These are phyloP conservation scores for Solanum raphanifolium DNA, from an alignment of 257 asterid genomes.

Conservation along the genomic window DNA sequence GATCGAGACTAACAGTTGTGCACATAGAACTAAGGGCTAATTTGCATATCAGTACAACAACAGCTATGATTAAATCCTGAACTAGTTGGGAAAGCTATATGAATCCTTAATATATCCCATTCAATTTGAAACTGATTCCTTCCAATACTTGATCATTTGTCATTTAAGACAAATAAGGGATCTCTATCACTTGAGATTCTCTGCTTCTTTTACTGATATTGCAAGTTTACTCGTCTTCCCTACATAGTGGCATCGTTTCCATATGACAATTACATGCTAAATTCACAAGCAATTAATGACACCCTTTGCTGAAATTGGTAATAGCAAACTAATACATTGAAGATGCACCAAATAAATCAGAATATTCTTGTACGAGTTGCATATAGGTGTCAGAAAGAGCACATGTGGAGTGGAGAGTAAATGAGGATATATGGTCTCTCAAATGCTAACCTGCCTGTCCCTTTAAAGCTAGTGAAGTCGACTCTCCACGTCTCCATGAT, in stretches of 20 bases:
- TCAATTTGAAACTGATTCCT: background rate
- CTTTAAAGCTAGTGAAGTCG: conserved; percentile 47
- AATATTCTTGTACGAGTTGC: background rate
- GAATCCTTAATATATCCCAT: background rate
- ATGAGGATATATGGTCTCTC: background rate
- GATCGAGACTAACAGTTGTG: background rate
- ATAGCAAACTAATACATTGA: background rate
- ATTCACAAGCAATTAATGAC: background rate
- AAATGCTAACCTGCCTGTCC: conserved; percentile 66
- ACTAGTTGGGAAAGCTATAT: background rate
- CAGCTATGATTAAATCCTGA: background rate
- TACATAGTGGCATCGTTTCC: background rate
- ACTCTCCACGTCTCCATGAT: conserved; percentile 70
- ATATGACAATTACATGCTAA: background rate
- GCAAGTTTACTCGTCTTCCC: background rate
- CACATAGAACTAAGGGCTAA: background rate
- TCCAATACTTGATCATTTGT: background rate
- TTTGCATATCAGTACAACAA: background rate
- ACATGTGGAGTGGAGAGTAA: background rate
- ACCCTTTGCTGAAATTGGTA: background rate
- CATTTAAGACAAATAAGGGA: background rate
- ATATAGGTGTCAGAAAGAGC: background rate
- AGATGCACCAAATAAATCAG: background rate
- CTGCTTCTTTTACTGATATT: background rate
- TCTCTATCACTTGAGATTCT: background rate